Evolutionary conservation across 164 flowering plant genomes (phyloP).

Genomic region (Hamamelis virginiana): DNA sequence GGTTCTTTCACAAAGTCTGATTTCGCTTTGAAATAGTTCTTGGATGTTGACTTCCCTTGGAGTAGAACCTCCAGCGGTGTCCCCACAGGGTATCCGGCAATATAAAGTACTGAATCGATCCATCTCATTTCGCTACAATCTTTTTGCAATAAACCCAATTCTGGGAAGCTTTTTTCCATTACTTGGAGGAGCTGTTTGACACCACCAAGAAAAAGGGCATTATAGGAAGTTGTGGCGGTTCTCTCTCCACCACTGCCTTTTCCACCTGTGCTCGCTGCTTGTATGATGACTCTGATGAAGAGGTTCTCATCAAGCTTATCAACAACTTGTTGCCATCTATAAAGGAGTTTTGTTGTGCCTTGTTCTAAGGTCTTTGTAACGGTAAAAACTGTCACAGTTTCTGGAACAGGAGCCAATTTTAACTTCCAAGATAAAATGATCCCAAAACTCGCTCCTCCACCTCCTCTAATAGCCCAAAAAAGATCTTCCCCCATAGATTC

Average conservation of each 20-base stretch:
- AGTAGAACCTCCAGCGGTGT: slow-evolving; percentile 28
- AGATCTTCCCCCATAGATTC: slow-evolving; percentile 30
- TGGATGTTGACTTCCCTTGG: slow-evolving; percentile 25
- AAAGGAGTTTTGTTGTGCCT: slow-evolving; percentile 6
- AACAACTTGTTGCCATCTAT: slow-evolving; percentile 26
- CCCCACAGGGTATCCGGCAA: slow-evolving; percentile 20
- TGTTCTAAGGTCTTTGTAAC: slow-evolving; percentile 16
- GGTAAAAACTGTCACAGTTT: slow-evolving; percentile 25
- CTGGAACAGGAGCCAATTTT: slow-evolving; percentile 25
- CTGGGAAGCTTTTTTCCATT: slow-evolving; percentile 17
- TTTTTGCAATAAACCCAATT: slow-evolving; percentile 12
- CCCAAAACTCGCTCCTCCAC: slow-evolving; percentile 32
- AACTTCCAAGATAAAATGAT: slow-evolving; percentile 24
- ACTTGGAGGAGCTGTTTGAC: slow-evolving; percentile 6
- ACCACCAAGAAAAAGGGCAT: slow-evolving; percentile 17
- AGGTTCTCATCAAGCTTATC: slow-evolving; percentile 18
- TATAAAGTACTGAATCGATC: slow-evolving; percentile 20
- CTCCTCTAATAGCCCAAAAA: slow-evolving; percentile 36
- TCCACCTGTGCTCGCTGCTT: background rate
- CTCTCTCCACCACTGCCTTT: background rate
- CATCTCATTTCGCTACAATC: slow-evolving; percentile 20
- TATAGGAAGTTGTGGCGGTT: slow-evolving; percentile 10
- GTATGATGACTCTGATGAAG: slow-evolving; percentile 24
- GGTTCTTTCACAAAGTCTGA: slow-evolving; percentile 41
- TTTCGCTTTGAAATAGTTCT: slow-evolving; percentile 40